Base-by-base conservation (phyloP, 1,284 basidiomycete genomes). In the Rhodofomes roseus region DNA sequence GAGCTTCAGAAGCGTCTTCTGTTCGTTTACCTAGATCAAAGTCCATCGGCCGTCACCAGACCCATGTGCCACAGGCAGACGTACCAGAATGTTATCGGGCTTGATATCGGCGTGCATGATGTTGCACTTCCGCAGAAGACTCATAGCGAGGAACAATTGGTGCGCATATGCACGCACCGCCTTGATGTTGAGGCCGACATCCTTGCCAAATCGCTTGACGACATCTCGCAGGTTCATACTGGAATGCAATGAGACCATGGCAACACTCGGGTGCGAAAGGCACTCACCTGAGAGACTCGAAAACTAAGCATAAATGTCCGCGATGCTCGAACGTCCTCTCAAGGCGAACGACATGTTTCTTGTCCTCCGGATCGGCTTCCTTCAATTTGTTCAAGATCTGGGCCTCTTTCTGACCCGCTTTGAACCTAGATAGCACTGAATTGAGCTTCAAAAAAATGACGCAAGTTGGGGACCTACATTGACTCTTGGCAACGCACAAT, bases 91-190 rank as follows among this genome's bases (percentile, higher is more conserved):
- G 70, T 98, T 98, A 73, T 97, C 95, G 22, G 95, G 95, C 75
- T 98, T 98, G 73, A 99, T 93, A 72, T 99, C 97, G 4, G 97
- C 97, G 69, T 99, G 97, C 82, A 98, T 97, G 60, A 99, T 86
- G 64, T 91, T 93, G 63, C 87, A 84, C 76, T 98, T 98, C 64
- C 87, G 86, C 70, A 99, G 79, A 54, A 96, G 80, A 65, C 90
- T 86, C 61, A 98, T 77, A 18, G 94, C 85, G 43, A 98, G 81
- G 74, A 99, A 95, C 61, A 98, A 87, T 71, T 99, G 97, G 68
- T 98, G 94, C 36, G 96, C 90, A 72, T 99, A 99, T 5, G 96
- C 94, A 62, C 95, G 85, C n/a, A 99, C 97, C 34, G 97, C 97
- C 65, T 90, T 86, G 72, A 98, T 90, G 71, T 98, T 98, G 48